These are phyloP conservation scores for Psilocybe cyanescens DNA, from an alignment of 768 basidiomycete genomes.

Conservation along the genomic window DNA sequence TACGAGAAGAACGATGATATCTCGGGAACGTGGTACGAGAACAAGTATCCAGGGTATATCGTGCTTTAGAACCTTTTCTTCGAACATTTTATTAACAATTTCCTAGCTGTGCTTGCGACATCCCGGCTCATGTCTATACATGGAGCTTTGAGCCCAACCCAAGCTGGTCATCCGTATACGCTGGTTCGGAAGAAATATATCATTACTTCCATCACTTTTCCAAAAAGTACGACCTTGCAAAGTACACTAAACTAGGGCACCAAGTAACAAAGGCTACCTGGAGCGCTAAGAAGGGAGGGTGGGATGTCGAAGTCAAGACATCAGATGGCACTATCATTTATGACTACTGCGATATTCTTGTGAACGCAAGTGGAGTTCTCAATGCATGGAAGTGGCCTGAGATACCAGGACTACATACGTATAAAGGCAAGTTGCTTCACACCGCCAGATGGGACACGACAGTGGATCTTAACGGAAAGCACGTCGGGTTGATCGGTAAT, in stretches of 20 bases:
- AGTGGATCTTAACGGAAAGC: constrained; percentile 22
- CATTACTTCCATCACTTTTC: constrained; percentile 33
- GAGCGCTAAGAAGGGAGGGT: constrained; percentile 26
- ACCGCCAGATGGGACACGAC: constrained; percentile 23
- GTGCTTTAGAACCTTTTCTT: background rate
- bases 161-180: constrained; percentile 36
- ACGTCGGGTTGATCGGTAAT: constrained; percentile 23
- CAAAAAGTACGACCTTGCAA: constrained; percentile 30
- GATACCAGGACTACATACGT: constrained; percentile 22
- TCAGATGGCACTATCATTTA: constrained; percentile 17
- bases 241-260: constrained; percentile 33
- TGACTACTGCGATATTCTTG: constrained; percentile 34
- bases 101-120: constrained; percentile 26
- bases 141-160: constrained; percentile 37
- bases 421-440: constrained; percentile 22
- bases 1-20: constrained; percentile 38
- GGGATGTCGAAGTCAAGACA: constrained; percentile 31
- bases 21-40: constrained; percentile 38
- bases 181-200: constrained; percentile 32
- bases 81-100: background rate
- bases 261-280: constrained; percentile 30
- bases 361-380: constrained; percentile 36
- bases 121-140: constrained; percentile 35
- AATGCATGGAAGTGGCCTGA: constrained; percentile 43
- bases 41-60: constrained; percentile 37